These are phyloP conservation scores for Nemania diffusa DNA, from an alignment of 2,329 filamentous ascomycete species.

Conservation along the genomic window DNA sequence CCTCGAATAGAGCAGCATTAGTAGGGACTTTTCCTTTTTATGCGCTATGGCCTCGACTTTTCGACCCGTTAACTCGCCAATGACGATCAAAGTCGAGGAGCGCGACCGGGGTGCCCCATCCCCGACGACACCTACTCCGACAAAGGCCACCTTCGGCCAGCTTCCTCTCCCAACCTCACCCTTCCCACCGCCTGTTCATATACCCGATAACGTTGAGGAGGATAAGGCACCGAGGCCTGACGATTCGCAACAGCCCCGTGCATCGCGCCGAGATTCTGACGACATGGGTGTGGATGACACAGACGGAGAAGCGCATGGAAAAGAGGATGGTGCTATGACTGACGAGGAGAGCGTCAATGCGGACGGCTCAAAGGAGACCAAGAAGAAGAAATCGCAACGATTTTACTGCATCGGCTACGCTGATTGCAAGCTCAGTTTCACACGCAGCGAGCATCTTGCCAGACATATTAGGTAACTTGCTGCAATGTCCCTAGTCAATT, in stretches of 20 bases:
- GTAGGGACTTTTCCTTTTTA: neutral
- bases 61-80: conserved; percentile 59
- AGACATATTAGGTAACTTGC: conserved; percentile 83
- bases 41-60: conserved; percentile 60
- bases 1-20: neutral
- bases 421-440: conserved; percentile 94
- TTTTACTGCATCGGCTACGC: conserved; percentile 98
- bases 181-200: conserved; percentile 62
- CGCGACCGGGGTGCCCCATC: conserved; percentile 45
- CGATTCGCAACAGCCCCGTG: conserved; percentile 69
- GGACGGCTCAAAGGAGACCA: conserved; percentile 75
- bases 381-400: conserved; percentile 96
- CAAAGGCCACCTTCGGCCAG: conserved; percentile 67
- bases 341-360: conserved; percentile 73
- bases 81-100: conserved; percentile 45
- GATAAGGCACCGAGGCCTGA: conserved; percentile 60
- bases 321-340: conserved; percentile 65
- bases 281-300: conserved; percentile 83
- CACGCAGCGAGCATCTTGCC: conserved; percentile 92
- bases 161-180: conserved; percentile 64
- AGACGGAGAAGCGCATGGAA: conserved; percentile 67
- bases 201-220: conserved; percentile 58
- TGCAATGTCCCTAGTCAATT: conserved; percentile 10
- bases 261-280: conserved; percentile 67
- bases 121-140: conserved; percentile 66